phyloP scores from a whole-genome alignment of 257 asterid genomes.

The Primulina eburnea region DNA sequence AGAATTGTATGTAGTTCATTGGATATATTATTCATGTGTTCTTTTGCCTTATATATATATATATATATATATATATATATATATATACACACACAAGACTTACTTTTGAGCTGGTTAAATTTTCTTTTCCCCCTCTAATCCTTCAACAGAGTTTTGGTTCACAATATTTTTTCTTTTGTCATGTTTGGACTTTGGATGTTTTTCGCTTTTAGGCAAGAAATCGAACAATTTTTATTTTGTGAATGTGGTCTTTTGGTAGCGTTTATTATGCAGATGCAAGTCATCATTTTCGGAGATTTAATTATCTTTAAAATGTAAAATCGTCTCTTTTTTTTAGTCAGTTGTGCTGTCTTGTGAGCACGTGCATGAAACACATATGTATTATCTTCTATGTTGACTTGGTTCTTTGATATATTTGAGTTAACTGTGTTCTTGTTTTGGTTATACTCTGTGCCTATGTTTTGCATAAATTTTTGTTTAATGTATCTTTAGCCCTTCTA shows the following conservation, averaged over 20 bases:
- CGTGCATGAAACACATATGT: neutral
- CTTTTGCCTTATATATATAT: neutral
- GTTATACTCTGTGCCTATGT: neutral
- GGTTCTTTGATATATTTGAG: neutral
- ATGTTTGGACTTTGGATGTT: slow-evolving; percentile 6
- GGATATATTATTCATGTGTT: neutral
- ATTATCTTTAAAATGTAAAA: neutral
- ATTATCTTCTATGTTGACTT: neutral
- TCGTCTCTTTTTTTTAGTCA: neutral
- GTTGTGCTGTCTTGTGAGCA: neutral
- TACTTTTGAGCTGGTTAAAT: slow-evolving; percentile 2
- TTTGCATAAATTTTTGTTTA: slow-evolving; percentile 9
- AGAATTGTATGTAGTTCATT: neutral
- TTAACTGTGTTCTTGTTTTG: slow-evolving; percentile 3
- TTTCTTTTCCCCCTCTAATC: neutral
- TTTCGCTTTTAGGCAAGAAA: neutral
- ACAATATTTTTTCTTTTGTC: neutral
- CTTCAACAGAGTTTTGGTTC: slow-evolving; percentile 7
- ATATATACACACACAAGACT: neutral
- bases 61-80: neutral
- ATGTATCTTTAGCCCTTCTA: slow-evolving; percentile 11
- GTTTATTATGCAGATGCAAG: slow-evolving; percentile 3
- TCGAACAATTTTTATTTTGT: slow-evolving; percentile 6
- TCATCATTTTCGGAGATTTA: neutral
- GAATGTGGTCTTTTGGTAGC: neutral